These are phyloP conservation scores for Pseudomassariella vexata DNA, from an alignment of 2,329 filamentous ascomycete genomes.

Conservation along the genomic window DNA sequence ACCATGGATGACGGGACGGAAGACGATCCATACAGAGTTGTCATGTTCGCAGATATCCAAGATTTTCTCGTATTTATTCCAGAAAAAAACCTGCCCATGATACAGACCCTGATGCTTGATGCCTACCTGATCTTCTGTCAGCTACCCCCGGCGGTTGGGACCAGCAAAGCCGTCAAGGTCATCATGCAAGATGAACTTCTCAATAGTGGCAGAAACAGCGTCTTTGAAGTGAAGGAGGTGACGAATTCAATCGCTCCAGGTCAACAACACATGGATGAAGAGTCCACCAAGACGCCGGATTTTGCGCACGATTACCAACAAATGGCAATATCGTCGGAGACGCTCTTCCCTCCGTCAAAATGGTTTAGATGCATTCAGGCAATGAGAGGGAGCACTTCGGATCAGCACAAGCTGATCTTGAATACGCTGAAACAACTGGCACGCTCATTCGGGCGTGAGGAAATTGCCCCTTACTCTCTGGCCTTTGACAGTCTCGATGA, in stretches of 20 bases:
- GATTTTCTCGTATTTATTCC: conserved; percentile 54
- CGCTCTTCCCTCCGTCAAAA: conserved; percentile 39
- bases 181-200: conserved; percentile 49
- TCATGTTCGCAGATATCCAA: conserved; percentile 73
- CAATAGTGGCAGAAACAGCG: conserved; percentile 24
- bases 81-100: conserved; percentile 18
- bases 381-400: conserved; percentile 14
- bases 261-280: conserved; percentile 1
- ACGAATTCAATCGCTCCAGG: conserved; percentile 6
- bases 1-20: conserved; percentile 69
- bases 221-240: too few species aligned
- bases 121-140: conserved; percentile 65
- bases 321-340: conserved; percentile 29
- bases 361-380: conserved; percentile 39
- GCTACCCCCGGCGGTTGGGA: conserved; percentile 45
- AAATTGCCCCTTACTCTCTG: conserved; percentile 63
- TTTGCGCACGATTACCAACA: conserved; percentile 16
- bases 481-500: conserved; percentile 58
- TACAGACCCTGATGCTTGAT: conserved; percentile 52
- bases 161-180: conserved; percentile 19
- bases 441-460: conserved; percentile 34
- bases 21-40: conserved; percentile 76
- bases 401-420: conserved; percentile 41
- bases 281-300: conserved; percentile 12
- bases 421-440: conserved; percentile 54